Evolutionary conservation across 495 filamentous ascomycete species (phyloP), one percentile per base, ranked within the genome.

Genomic region (Aspergillus steynii): DNA sequence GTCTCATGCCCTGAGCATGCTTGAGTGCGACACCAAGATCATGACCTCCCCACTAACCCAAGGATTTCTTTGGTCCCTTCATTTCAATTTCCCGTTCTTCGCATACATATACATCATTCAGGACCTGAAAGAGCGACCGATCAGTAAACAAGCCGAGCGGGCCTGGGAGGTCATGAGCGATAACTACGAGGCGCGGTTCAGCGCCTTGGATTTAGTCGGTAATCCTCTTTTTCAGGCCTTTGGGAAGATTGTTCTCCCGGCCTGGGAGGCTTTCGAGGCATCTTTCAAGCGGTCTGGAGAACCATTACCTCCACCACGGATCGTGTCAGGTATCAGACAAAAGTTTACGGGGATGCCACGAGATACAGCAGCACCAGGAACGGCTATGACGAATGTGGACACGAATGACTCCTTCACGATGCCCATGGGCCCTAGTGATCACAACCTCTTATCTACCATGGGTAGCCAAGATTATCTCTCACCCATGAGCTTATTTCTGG

Each of bases 21-120:
- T 85, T 28, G 72, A 83, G 31, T 74, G 63, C 56, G 79, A 84
- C 58, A 84, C 82, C 0, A 81, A 78, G 50, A 50, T 86, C 58
- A 74, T 80, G 64, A 72, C 62, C 4, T 83, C 80, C 0, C 72
- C 80, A 26, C 67, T 79, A 0, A 82, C 68, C 1, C 74, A 72
- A 65, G 67, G 77, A 12, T 86, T 69, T 63, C 61, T 34, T 31
- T 87, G 84, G 84, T 53, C 80, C 0, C 12, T 67, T 26, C 63
- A 73, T 0, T 69, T 73, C 27, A 57, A 86, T 63, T 86, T 86
- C 65, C 85, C 83, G 5, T 79, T 85, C 47, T 77, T 77, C 0
- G 81, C 76, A 6, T 86, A 85, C 61, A 58, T 82, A 20, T 74
- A 83, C 34, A 55, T 84, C n/a, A 51, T 77, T 4, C 75, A 83